Percentiles rank a stretch among this genome's conserved stretches.
These are phyloP conservation scores for Leccinellum luteum DNA, from an alignment of 768 basidiomycete genomes.

Conservation along the genomic window DNA sequence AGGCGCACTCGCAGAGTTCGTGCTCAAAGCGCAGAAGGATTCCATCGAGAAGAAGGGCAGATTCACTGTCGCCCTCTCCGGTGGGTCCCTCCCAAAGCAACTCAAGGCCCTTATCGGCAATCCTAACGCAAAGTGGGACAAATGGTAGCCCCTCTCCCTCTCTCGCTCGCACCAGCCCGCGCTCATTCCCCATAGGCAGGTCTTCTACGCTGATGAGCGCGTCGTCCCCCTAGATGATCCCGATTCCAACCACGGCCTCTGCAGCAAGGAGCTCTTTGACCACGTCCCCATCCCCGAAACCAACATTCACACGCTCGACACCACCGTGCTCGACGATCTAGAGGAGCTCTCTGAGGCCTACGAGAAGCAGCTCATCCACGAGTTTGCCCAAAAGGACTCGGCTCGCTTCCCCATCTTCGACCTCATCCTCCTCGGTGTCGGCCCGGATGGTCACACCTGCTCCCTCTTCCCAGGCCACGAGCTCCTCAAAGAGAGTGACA, in stretches of 20 bases:
- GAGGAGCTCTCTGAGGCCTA: slow-evolving; percentile 82
- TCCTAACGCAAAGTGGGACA: slow-evolving; percentile 81
- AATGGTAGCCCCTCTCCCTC: slow-evolving; percentile 62
- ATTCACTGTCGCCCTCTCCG: slow-evolving; percentile 93
- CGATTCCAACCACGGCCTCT: slow-evolving; percentile 89
- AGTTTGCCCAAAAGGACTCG: slow-evolving; percentile 90
- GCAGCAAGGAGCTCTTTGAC: slow-evolving; percentile 69
- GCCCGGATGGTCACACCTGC: slow-evolving; percentile 97
- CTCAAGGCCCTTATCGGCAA: slow-evolving; percentile 68
- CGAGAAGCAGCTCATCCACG: slow-evolving; percentile 79
- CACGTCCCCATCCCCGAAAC: slow-evolving; percentile 73
- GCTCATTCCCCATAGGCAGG: slow-evolving; percentile 64
- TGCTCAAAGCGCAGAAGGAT: slow-evolving; percentile 85
- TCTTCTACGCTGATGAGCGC: slow-evolving; percentile 97
- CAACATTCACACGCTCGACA: slow-evolving; percentile 86
- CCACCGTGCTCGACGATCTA: slow-evolving; percentile 59
- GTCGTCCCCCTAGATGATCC: slow-evolving; percentile 88
- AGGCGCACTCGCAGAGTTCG: slow-evolving; percentile 71
- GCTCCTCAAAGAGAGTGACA: slow-evolving; percentile 79
- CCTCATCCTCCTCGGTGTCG: slow-evolving; percentile 94
- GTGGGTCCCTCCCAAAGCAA: slow-evolving; percentile 85
- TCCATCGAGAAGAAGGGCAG: slow-evolving; percentile 84
- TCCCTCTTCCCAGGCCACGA: slow-evolving; percentile 94
- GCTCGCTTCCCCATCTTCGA: slow-evolving; percentile 98
- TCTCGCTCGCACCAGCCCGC: not conserved